Percentiles rank a stretch among this genome's conserved stretches.
Evolutionary conservation across 805 yeast species (phyloP).

Genomic region (Saturnispora mendoncae): DNA sequence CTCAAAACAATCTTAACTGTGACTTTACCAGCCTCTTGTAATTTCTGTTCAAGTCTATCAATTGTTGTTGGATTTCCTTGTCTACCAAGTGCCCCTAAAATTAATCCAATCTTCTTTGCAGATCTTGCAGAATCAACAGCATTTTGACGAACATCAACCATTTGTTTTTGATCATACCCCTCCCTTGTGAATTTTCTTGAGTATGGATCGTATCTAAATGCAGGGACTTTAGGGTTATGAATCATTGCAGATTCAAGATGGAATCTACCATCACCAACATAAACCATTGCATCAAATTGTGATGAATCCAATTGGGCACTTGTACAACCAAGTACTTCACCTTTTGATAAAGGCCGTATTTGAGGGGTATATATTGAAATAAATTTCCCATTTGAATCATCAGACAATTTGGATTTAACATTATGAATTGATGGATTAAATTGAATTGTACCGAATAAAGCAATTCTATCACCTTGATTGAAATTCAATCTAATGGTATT

Average conservation of each 20-base stretch:
- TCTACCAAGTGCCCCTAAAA: constrained; percentile 89
- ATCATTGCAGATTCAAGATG: constrained; percentile 96
- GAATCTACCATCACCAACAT: constrained; percentile 93
- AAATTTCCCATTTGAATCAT: constrained; percentile 31
- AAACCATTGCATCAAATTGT: constrained; percentile 71
- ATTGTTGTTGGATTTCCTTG: constrained; percentile 85
- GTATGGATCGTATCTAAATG: constrained; percentile 92
- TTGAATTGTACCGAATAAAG: constrained; percentile 92
- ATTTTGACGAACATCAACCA: constrained; percentile 61
- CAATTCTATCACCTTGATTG: constrained; percentile 51
- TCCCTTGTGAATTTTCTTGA: constrained; percentile 86
- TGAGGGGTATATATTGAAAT: constrained; percentile 78
- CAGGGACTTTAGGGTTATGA: constrained; percentile 88
- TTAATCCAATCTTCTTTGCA: constrained; percentile 68
- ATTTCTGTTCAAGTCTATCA: constrained; percentile 48
- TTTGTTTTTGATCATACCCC: constrained; percentile 75
- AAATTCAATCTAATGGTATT: constrained; percentile 72
- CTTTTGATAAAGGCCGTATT: constrained; percentile 84
- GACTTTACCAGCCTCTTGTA: constrained; percentile 47
- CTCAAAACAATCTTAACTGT: constrained; percentile 79
- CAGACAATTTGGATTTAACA: constrained; percentile 50
- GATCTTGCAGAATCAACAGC: constrained; percentile 58
- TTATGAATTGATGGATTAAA: constrained; percentile 91
- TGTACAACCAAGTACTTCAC: constrained; percentile 95
- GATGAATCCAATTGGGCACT: constrained; percentile 67